Evolutionary conservation across 2,329 filamentous ascomycete genomes (phyloP).

Genomic region (Fusarium scirpi): DNA sequence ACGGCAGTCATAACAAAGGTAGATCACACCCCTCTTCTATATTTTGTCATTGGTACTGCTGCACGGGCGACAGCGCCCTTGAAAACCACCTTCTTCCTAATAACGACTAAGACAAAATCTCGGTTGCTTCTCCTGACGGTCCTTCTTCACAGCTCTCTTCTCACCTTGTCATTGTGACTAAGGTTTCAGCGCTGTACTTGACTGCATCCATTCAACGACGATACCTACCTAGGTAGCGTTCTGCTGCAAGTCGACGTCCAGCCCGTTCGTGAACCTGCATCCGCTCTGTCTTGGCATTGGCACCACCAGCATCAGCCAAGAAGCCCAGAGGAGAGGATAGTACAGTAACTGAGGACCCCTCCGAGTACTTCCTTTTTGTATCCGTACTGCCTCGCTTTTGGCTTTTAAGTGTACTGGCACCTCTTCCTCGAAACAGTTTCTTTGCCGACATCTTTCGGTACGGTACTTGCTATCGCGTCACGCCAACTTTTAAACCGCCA

Average conservation of each 20-base stretch:
- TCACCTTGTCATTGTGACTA: conserved; percentile 18
- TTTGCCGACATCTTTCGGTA: conserved; percentile 20
- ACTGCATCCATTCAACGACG: not conserved
- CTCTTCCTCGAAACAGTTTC: conserved; percentile 23
- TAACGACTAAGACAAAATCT: conserved; percentile 36
- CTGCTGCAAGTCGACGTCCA: conserved; percentile 32
- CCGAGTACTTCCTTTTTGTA: not conserved
- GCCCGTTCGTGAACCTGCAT: conserved; percentile 39
- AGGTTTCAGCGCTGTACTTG: conserved; percentile 1
- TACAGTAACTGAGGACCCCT: conserved; percentile 4
- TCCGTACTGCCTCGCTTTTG: not conserved
- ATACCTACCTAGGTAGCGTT: conserved; percentile 4
- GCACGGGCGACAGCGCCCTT: conserved; percentile 42
- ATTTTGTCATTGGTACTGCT: conserved; percentile 35
- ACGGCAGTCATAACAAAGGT: conserved; percentile 34
- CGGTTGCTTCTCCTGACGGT: not conserved
- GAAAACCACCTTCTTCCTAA: conserved; percentile 15
- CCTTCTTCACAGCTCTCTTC: not conserved
- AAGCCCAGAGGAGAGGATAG: conserved; percentile 4
- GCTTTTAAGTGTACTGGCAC: conserved; percentile 5
- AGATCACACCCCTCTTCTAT: conserved; percentile 25
- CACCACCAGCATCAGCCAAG: conserved; percentile 37
- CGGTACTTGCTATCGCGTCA: conserved; percentile 6
- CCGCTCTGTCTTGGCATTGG: conserved; percentile 38
- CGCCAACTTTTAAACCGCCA: conserved; percentile 32